Percentiles rank a stretch among this genome's conserved stretches.
Conservation (phyloP, 768 basidiomycete genomes). For the Termitomyces sp. region DNA sequence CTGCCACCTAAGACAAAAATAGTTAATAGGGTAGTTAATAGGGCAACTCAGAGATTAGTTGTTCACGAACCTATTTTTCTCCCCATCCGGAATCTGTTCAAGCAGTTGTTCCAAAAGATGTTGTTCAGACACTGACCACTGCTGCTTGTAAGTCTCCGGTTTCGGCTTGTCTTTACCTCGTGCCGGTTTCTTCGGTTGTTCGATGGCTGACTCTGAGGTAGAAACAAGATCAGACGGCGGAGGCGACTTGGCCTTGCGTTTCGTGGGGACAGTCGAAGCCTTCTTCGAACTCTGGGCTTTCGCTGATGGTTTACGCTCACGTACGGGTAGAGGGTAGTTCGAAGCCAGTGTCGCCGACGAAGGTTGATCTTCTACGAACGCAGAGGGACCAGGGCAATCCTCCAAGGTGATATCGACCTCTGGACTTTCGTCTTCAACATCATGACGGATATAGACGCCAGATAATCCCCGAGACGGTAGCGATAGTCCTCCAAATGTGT, state of each 20-base stretch:
- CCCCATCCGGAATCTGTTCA: conserved; percentile 71
- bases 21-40: conserved; percentile 1
- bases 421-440: conserved; percentile 54
- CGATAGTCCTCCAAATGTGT: conserved; percentile 24
- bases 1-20: conserved; percentile 47
- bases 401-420: conserved; percentile 50
- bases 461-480: conserved; percentile 20
- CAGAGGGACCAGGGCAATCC: neutral
- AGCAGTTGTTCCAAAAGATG: conserved; percentile 69
- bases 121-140: conserved; percentile 74
- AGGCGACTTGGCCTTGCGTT: conserved; percentile 2
- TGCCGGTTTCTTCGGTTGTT: neutral
- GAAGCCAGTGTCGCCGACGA: neutral
- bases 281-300: conserved; percentile 1
- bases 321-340: neutral
- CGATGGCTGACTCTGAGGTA: neutral
- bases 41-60: too few species aligned
- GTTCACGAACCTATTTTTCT: conserved; percentile 58
- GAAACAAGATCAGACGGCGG: neutral
- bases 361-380: neutral
- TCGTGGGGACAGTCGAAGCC: neutral
- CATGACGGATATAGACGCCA: conserved; percentile 50
- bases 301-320: conserved; percentile 2
- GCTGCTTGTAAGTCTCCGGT: conserved; percentile 77
- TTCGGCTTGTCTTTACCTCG: conserved; percentile 32